Evolutionary conservation across 2,329 filamentous ascomycete genomes (phyloP).

Genomic region (Ophiostoma tasmaniense): DNA sequence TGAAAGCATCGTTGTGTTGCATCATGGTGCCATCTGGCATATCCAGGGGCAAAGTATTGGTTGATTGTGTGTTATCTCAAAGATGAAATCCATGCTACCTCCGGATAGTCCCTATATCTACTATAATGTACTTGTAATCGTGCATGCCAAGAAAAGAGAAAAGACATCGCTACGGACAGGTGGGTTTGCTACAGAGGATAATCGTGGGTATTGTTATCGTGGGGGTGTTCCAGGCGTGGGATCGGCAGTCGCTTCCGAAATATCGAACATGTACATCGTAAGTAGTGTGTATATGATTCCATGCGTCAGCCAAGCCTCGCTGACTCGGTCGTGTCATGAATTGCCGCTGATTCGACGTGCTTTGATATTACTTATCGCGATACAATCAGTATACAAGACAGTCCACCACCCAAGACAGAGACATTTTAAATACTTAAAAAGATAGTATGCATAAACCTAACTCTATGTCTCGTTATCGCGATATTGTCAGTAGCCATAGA

Average conservation of each 20-base stretch:
- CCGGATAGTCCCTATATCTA: background rate
- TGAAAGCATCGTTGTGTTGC: background rate
- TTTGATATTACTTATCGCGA: background rate
- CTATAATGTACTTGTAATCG: background rate
- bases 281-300: background rate
- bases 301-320: background rate
- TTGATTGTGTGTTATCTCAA: background rate
- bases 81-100: background rate
- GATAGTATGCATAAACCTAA: too few relatives aligned
- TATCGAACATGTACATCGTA: background rate
- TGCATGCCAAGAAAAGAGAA: background rate
- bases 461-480: too few relatives aligned
- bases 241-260: background rate
- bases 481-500: too few relatives aligned
- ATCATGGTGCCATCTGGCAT: background rate
- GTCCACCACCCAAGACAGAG: too few relatives aligned
- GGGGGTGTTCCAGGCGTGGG: too few relatives aligned
- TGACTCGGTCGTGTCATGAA: background rate
- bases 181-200: background rate
- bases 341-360: background rate
- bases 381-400: too few relatives aligned
- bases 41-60: background rate
- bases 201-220: background rate
- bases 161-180: background rate
- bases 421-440: too few relatives aligned